Percentiles rank a stretch among this genome's conserved stretches.
phyloP scores from a whole-genome alignment of 192 early-diverging fungal genomes.

The Spinellus fusiger region DNA sequence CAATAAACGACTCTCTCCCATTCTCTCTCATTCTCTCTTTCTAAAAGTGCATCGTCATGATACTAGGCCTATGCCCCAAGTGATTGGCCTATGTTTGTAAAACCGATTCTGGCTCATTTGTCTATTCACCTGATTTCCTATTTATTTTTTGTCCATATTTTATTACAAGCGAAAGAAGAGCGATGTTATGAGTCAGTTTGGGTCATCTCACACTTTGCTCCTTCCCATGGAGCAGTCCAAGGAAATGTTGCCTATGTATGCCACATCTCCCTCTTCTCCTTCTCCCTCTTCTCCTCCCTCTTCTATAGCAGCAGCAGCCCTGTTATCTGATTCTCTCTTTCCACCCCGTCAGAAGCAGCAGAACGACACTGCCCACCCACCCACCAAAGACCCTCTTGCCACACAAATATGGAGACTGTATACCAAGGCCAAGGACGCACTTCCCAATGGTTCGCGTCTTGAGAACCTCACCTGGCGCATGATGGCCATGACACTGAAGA shows the following conservation, averaged over 20 bases:
- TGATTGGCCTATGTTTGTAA: neutral
- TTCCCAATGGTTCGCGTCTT: constrained; percentile 71
- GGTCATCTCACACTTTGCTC: neutral
- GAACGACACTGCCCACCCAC: constrained; percentile 25
- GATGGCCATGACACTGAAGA: constrained; percentile 63
- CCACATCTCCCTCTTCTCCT: constrained; percentile 15
- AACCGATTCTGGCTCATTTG: neutral
- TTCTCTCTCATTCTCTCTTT: too few relatives aligned
- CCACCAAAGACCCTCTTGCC: constrained; percentile 46
- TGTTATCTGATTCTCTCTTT: constrained; percentile 30
- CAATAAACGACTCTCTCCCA: neutral
- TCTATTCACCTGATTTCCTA: neutral
- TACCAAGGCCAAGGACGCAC: constrained; percentile 75
- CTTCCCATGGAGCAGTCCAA: neutral
- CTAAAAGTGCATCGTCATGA: too few relatives aligned
- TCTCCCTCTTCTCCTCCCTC: too few relatives aligned
- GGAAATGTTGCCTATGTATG: neutral
- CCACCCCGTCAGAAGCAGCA: constrained; percentile 21
- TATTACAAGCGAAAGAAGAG: neutral
- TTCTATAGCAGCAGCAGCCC: constrained; percentile 22
- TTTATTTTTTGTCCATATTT: neutral
- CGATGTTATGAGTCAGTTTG: neutral
- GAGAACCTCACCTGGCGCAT: constrained; percentile 85
- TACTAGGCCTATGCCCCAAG: neutral
- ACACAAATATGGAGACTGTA: constrained; percentile 70